Evolutionary conservation across 129 eudicot species (phyloP).

Genomic region (Pseudognaphalium luteoalbum): DNA sequence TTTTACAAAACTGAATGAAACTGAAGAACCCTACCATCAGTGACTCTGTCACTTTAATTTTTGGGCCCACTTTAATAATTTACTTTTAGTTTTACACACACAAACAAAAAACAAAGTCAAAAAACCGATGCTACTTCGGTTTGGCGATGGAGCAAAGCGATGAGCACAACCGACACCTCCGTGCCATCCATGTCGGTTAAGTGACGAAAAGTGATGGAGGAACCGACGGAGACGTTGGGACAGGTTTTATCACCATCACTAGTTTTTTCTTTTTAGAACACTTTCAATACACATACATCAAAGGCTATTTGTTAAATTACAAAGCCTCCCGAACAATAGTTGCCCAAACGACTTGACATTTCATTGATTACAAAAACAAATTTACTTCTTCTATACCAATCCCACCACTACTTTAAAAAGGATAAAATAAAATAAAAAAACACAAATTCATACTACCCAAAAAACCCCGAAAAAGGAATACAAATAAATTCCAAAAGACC

Average conservation of each 20-base stretch:
- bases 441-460: conserved; percentile 39
- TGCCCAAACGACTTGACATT: conserved; percentile 23
- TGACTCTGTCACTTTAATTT: no score
- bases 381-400: conserved; percentile 44
- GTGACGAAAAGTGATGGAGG: no score
- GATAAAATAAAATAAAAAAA: background rate
- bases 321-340: conserved; percentile 18
- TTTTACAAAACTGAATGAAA: no score
- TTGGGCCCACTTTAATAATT: no score
- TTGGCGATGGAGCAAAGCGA: no score
- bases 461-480: conserved; percentile 10
- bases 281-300: conserved; percentile 26
- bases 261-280: conserved; percentile 20
- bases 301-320: conserved; percentile 20
- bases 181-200: no score
- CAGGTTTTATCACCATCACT: conserved; percentile 25
- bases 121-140: no score
- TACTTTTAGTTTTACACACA: no score
- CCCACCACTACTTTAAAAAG: conserved; percentile 29
- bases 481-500: conserved; percentile 13
- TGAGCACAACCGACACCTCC: no score
- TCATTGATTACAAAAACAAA: conserved; percentile 24
- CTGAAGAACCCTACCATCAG: no score
- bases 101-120: no score
- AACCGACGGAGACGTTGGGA: no score